Base-by-base conservation (phyloP, 164 flowering plant genomes). In the Cinnamomum micranthum region DNA sequence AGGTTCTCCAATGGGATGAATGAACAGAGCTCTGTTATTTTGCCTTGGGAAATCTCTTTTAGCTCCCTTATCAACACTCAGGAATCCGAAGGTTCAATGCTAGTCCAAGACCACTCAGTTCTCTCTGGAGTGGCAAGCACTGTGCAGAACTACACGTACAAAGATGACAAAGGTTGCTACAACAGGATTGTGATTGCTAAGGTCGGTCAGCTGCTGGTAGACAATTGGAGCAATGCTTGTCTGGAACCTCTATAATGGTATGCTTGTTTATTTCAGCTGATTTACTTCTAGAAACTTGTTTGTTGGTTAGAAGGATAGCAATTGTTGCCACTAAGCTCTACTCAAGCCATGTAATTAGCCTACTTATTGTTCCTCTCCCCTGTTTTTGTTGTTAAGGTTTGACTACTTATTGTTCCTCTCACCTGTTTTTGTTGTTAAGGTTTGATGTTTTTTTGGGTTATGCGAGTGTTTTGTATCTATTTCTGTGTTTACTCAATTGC, bases 151-250 rank as follows among this genome's bases (percentile, higher is more conserved):
- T n/a, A n/a, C n/a, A n/a, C n/a, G n/a, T n/a, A n/a, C n/a, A n/a
- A n/a, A n/a, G n/a, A n/a, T n/a, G n/a, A n/a, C n/a, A n/a, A n/a
- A n/a, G n/a, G n/a, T n/a, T n/a, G n/a, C n/a, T n/a, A n/a, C n/a
- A n/a, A 80, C 2, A 71, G 87, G 68, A 41, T 15, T 15, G 84
- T 87, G 70, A 73, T 68, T 55, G 85, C 91, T 2, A 68, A 14
- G 20, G 75, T 82, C 71, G 93, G 92, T 11, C 55, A 17, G 73
- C 73, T 93, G 12, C 4, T 77, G 15, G 63, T 23, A 0, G 89
- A 91, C 63, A 69, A 71, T 72, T 41, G 33, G 33, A 31, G 33
- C 33, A 31, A 51, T 4, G 58, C 58, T 51, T 51, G 58, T 51
- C 9, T 15, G 17, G 15, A 51, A 51, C 12, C 58, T 51, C 15